phyloP scores from a whole-genome alignment of 192 early-diverging fungal species.

The Chytriomyces confervae region DNA sequence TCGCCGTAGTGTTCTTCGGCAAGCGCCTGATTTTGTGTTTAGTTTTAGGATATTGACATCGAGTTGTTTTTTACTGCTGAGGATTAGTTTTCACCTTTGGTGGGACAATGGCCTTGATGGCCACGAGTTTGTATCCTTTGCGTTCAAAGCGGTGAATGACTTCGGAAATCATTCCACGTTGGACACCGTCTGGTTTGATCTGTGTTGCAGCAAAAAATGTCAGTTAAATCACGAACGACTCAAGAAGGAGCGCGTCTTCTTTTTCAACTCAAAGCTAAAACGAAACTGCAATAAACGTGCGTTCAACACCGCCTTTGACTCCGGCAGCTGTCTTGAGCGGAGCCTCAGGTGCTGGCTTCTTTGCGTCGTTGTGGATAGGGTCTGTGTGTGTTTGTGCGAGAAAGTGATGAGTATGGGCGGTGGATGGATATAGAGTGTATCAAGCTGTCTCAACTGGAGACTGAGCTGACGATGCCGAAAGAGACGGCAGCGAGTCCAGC shows the following conservation, averaged over 20 bases:
- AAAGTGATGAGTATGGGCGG: not conserved
- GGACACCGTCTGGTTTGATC: constrained; percentile 84
- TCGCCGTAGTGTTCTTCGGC: constrained; percentile 91
- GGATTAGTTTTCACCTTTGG: constrained; percentile 30
- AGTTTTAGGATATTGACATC: too few relatives aligned
- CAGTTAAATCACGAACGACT: too few relatives aligned
- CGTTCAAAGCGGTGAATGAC: constrained; percentile 73
- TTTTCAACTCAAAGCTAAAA: not conserved
- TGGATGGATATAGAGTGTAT: too few relatives aligned
- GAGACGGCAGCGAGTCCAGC: not conserved
- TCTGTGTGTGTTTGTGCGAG: too few relatives aligned
- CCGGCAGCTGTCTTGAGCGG: constrained; percentile 52
- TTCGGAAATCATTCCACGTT: constrained; percentile 86
- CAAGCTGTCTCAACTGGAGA: too few relatives aligned
- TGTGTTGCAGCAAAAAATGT: constrained; percentile 3
- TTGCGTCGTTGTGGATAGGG: not conserved
- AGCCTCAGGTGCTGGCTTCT: constrained; percentile 18
- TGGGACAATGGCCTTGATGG: constrained; percentile 76
- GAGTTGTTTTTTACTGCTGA: too few relatives aligned
- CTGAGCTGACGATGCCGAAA: too few relatives aligned
- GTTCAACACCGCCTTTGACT: constrained; percentile 66
- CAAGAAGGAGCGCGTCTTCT: not conserved
- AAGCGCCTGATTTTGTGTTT: constrained; percentile 29
- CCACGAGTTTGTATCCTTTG: constrained; percentile 87
- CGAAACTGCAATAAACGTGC: constrained; percentile 69